Evolutionary conservation across 2,329 filamentous ascomycete species (phyloP).

Genomic region (Colletotrichum caudatum): DNA sequence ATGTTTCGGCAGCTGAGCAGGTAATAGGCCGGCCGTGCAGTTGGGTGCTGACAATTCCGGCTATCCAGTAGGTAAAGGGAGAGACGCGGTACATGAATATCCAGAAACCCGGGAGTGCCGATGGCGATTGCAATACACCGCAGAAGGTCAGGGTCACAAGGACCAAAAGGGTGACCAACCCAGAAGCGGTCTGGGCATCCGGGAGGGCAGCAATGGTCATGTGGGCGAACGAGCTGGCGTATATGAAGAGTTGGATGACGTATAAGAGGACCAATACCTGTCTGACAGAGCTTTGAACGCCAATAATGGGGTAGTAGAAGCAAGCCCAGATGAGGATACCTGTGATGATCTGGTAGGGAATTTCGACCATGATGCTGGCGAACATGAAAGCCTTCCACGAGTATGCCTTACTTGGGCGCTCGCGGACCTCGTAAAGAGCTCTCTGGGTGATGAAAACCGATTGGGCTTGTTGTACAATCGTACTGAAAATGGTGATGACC

Average conservation of each 20-base stretch:
- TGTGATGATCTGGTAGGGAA: conserved; percentile 76
- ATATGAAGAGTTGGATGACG: conserved; percentile 75
- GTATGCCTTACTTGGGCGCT: conserved; percentile 80
- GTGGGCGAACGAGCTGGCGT: conserved; percentile 78
- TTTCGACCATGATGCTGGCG: conserved; percentile 78
- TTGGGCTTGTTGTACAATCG: conserved; percentile 78
- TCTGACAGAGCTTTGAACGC: conserved; percentile 62
- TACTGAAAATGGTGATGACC: conserved; percentile 79
- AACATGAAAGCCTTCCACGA: conserved; percentile 81
- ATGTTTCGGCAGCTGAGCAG: conserved; percentile 69
- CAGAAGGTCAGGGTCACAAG: conserved; percentile 72
- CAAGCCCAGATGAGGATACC: conserved; percentile 72
- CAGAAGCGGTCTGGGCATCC: conserved; percentile 75
- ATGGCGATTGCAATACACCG: conserved; percentile 71
- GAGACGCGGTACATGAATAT: conserved; percentile 80
- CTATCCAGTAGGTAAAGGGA: conserved; percentile 77
- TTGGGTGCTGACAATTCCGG: conserved; percentile 75
- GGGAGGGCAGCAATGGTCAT: conserved; percentile 79
- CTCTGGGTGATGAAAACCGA: conserved; percentile 81
- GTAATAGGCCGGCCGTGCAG: conserved; percentile 65
- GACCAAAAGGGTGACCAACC: conserved; percentile 70
- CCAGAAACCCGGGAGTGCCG: conserved; percentile 77
- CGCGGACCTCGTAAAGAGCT: conserved; percentile 80
- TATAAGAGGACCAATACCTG: conserved; percentile 75
- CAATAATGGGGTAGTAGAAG: conserved; percentile 76